phyloP scores from a whole-genome alignment of 352 stramenopile species.

The Elongisporangium prolatum region DNA sequence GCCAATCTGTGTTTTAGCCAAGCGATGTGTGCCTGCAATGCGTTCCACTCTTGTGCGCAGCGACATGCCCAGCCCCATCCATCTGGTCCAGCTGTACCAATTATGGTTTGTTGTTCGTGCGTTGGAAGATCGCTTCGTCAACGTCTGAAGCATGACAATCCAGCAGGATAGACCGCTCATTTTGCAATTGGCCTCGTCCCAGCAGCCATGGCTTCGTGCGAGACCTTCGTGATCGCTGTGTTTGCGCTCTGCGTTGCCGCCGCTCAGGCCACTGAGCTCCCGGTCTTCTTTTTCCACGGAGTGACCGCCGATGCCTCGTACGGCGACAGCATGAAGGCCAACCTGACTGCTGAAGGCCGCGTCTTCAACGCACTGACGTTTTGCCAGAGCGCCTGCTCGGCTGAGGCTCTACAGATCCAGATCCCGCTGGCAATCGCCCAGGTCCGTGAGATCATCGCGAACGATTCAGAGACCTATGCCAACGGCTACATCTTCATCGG shows the following conservation, averaged over 20 bases:
- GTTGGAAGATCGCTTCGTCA: not conserved
- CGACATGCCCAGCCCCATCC: not conserved
- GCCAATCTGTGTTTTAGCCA: not conserved
- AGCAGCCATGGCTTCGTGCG: not conserved
- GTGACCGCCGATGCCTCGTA: conserved; percentile 23
- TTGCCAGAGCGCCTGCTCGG: conserved; percentile 33
- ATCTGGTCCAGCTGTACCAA: not conserved
- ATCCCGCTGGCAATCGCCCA: conserved; percentile 42
- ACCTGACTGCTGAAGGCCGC: conserved; percentile 30
- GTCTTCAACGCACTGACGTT: conserved; percentile 36
- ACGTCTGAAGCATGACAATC: not conserved
- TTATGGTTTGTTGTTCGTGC: not conserved
- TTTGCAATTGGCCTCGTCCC: not conserved
- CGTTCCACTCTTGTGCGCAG: not conserved
- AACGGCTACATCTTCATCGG: conserved; percentile 33
- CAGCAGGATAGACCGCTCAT: not conserved
- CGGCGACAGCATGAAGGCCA: conserved; percentile 23
- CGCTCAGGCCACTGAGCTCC: conserved; percentile 11
- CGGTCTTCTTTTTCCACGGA: conserved; percentile 55
- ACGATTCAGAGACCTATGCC: conserved; percentile 15
- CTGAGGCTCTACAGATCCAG: conserved; percentile 23
- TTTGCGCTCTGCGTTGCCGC: not conserved
- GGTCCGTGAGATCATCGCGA: conserved; percentile 25
- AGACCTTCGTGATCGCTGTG: not conserved
- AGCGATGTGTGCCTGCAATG: not conserved